A percentile compares a stretch with the other conserved stretches of the same genome.
Evolutionary conservation across 176 grass and related monocot genomes (phyloP).

Genomic region (Tuctoria greenei): DNA sequence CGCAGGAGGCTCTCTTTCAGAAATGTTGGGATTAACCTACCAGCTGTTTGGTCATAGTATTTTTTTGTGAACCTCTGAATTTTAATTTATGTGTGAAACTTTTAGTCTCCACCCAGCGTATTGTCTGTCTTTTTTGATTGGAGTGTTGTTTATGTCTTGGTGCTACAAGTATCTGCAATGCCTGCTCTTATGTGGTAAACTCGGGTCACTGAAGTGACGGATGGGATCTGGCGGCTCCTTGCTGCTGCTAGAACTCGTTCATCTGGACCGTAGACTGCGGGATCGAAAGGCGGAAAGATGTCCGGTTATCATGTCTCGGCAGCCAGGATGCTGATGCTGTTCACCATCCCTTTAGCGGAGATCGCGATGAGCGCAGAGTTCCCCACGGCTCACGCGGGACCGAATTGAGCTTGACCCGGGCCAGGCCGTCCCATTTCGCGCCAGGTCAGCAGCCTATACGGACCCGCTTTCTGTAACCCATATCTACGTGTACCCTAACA

Average conservation of each 20-base stretch:
- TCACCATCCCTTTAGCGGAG: background rate
- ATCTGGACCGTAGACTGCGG: background rate
- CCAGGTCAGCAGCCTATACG: constrained; percentile 39
- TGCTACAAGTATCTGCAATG: background rate
- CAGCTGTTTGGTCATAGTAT: background rate
- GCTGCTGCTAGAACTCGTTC: background rate
- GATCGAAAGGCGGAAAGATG: background rate
- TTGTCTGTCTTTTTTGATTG: background rate
- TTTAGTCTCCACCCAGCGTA: background rate
- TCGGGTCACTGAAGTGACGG: background rate
- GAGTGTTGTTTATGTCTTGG: background rate
- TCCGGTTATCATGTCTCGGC: background rate
- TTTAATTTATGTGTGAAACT: constrained; percentile 4
- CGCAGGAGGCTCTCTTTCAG: background rate
- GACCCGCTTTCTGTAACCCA: background rate
- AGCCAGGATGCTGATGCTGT: background rate
- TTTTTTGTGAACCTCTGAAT: constrained; percentile 23
- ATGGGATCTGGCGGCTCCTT: background rate
- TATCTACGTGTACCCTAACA: background rate
- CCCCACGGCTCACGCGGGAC: too few relatives aligned
- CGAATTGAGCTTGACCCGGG: background rate
- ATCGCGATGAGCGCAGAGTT: background rate
- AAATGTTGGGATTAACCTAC: constrained; percentile 23
- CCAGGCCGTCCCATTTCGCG: constrained; percentile 21
- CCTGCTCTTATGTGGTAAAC: background rate